Base-by-base conservation (phyloP, 768 basidiomycete species). In the Astraeus odoratus region DNA sequence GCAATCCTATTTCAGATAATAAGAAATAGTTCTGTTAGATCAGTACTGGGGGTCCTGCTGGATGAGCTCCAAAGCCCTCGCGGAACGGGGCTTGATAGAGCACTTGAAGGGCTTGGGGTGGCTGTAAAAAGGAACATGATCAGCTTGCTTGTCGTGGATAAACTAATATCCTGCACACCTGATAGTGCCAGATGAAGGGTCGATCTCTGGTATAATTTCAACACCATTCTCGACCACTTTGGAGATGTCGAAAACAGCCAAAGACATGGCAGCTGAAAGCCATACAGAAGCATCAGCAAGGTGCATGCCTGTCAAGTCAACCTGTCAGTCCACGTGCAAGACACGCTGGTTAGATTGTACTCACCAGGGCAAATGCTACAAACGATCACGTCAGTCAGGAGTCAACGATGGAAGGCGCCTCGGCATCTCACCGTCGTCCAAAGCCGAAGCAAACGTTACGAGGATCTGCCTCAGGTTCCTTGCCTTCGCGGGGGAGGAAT, bases 391-490 rank as follows among this genome's bases (percentile, higher is more conserved):
- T 33, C n/a, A 37, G 19, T 30, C 42, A 49, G 39, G 36, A 38
- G 24, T 36, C 20, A 22, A 38, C 47, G 6, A 22, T 44, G 39
- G 26, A 43, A 13, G 7, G 39, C 40, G n/a, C 47, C 30, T 44
- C 45, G 25, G 8, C 39, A 40, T 66, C 69, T 16, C 61, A 63
- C 57, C 83, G 74, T 63, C 83, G 68, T 39, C 83, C 83, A 55
- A 83, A 86, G 6, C 83, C 83, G 62, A 84, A 86, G 53, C 76
- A 80, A 38, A 80, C 57, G 39, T 69, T 69, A 43, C 76, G 76
- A 47, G 81, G 79, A 60, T 83, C 81, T 16, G 54, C 57, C 54
- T 82, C 77, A 24, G 71, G 71, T 35, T 60, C 51, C 33, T 61
- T 58, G 31, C 55, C 58, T 4, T 57, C 50, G 13, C 43, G 44